Conservation (phyloP, 2,329 filamentous ascomycete species). For the Fusarium nelsonii region DNA sequence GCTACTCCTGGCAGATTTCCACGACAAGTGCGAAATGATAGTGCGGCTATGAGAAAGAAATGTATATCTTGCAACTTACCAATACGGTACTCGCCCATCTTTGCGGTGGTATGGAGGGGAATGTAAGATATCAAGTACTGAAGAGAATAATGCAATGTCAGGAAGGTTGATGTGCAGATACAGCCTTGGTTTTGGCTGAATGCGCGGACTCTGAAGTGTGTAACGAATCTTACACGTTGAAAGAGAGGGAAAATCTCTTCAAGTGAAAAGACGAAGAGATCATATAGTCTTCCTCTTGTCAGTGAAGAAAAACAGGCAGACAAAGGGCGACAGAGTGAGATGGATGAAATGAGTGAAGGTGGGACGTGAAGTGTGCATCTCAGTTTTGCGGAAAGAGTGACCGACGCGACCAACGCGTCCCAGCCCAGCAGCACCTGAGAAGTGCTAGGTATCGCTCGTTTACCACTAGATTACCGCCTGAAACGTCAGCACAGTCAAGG, state of each 20-base stretch:
- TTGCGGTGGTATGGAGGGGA: conserved; percentile 28
- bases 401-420: conserved; percentile 44
- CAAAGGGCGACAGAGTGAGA: conserved; percentile 18
- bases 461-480: conserved; percentile 5
- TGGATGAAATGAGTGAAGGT: conserved; percentile 35
- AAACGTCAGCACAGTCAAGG: conserved; percentile 12
- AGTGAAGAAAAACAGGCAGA: conserved; percentile 34
- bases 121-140: conserved; percentile 9
- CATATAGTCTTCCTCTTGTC: conserved; percentile 2
- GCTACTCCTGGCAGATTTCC: conserved; percentile 12
- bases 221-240: not conserved
- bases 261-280: not conserved
- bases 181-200: conserved; percentile 12
- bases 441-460: conserved; percentile 9
- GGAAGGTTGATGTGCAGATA: not conserved
- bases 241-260: not conserved
- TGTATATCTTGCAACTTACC: conserved; percentile 53
- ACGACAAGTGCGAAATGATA: not conserved
- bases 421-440: conserved; percentile 28
- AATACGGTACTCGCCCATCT: conserved; percentile 62
- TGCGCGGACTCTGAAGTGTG: conserved; percentile 3
- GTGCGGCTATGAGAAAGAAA: not conserved
- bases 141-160: conserved; percentile 29
- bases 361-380: conserved; percentile 33
- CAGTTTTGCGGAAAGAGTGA: conserved; percentile 22